Evolutionary conservation across 139 green algal genomes (phyloP), one percentile per base, ranked within the genome.

Genomic region (Picochlorum sp.): DNA sequence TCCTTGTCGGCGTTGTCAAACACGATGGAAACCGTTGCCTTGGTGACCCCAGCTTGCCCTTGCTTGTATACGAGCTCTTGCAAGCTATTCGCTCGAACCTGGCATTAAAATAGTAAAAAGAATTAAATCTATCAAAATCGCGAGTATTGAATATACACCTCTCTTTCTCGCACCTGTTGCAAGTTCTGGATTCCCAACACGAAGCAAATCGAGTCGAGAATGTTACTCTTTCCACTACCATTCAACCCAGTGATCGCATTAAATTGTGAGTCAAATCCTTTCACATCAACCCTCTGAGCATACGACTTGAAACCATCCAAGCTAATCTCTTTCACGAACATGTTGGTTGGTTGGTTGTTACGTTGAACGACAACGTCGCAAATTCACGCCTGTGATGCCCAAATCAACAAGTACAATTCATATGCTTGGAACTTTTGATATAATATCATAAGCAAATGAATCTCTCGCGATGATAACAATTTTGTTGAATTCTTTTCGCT

Each of bases 231-330:
- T 20, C 94, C 94, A 18, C 77, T 92, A 47, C 94, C 94, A 70
- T 99, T 99, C 6, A 99, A 76, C 14, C 72, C 94, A 4, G 94
- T 98, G 75, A 99, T 98, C 61, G 94, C 94, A 68, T 99, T 99
- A 82, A 99, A 99, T 37, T 85, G 77, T 3, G 68, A 73, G 75
- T 99, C 93, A 67, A 98, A 97, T 38, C 82, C 74, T 4, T 74
- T 66, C 1, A 99, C 81, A 1, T 76, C 81, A 3, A 96, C 90
- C 0, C 88, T 76, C 68, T 91, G 76, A 3, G 93, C 93, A 61
- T 98, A 99, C 1, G 90, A 97, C 77, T 99, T 99, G 82, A 99
- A 99, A 41, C 94, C 94, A 26, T 98, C 94, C 24, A 99, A 88
- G 11, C 52, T 86, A n/a, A 99, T 78, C 37, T 97, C 88, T 50